Percentiles rank a stretch among this genome's conserved stretches.
phyloP scores from a whole-genome alignment of 176 grass and related monocot species.

The maize (Zea mays) region DNA sequence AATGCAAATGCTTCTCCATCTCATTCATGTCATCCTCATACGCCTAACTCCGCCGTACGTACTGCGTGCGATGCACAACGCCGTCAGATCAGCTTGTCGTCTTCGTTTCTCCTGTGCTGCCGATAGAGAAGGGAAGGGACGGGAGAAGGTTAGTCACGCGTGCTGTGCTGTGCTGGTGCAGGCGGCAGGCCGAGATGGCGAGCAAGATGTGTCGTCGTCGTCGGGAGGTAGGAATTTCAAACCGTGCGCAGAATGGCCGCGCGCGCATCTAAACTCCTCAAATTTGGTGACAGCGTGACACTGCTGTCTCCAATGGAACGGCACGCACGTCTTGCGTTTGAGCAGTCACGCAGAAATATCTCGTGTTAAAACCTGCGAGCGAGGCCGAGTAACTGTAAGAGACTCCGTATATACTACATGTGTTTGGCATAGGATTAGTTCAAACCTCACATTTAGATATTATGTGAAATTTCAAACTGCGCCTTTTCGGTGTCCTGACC shows the following conservation, averaged over 20 bases:
- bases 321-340: not conserved
- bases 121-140: not conserved
- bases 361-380: not conserved
- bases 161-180: not conserved
- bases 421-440: no score
- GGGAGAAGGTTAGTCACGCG: not conserved
- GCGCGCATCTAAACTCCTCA: not conserved
- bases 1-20: not conserved
- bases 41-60: conserved; percentile 5
- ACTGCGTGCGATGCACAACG: not conserved
- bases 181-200: not conserved
- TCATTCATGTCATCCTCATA: not conserved
- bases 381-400: no score
- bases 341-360: no score
- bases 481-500: no score
- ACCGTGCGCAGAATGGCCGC: not conserved
- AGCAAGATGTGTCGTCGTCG: conserved; percentile 21
- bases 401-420: no score
- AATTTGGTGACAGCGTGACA: not conserved
- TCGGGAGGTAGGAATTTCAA: not conserved
- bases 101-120: not conserved
- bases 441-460: not conserved
- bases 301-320: not conserved
- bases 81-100: not conserved
- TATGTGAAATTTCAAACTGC: no score